Percentiles rank a stretch among this genome's conserved stretches.
phyloP scores from a whole-genome alignment of 108 stramenopile genomes.

The Cyclostephanos tholiformis region DNA sequence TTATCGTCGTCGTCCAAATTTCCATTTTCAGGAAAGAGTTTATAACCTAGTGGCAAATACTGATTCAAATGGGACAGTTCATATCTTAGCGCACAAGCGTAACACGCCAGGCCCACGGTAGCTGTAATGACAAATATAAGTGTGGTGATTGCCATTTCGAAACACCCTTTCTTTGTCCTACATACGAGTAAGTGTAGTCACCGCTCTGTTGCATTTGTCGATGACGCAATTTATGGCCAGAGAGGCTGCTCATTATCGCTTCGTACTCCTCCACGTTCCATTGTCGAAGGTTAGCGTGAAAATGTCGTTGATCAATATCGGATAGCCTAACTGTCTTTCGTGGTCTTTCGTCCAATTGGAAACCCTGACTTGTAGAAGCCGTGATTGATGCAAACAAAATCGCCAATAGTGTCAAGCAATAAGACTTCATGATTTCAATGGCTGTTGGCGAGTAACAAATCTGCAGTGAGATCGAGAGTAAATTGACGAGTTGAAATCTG shows the following conservation, averaged over 20 bases:
- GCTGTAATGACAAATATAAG: slow-evolving; percentile 2
- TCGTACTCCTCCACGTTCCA: slow-evolving; percentile 19
- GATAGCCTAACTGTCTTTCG: background rate
- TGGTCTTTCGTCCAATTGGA: background rate
- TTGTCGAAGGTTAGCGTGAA: slow-evolving; percentile 10
- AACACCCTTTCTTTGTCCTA: slow-evolving; percentile 1
- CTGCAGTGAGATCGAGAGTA: background rate
- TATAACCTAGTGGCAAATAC: slow-evolving; percentile 20
- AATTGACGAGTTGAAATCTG: no score
- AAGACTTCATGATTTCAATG: background rate
- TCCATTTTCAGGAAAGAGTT: slow-evolving; percentile 15
- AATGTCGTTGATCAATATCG: background rate
- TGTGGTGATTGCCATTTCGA: slow-evolving; percentile 12
- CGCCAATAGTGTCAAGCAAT: background rate
- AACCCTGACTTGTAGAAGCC: background rate
- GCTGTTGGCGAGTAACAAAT: no score
- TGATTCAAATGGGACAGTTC: slow-evolving; percentile 14
- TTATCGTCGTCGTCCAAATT: background rate
- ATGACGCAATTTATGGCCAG: slow-evolving; percentile 17
- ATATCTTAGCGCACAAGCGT: slow-evolving; percentile 2
- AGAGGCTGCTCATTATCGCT: slow-evolving; percentile 10
- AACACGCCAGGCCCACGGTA: slow-evolving; percentile 7
- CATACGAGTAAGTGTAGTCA: slow-evolving; percentile 3
- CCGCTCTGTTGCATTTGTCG: slow-evolving; percentile 15
- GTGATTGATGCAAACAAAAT: slow-evolving; percentile 4